These are phyloP conservation scores for Erucastrum elatum DNA, from an alignment of 345 rosid species.

Conservation along the genomic window DNA sequence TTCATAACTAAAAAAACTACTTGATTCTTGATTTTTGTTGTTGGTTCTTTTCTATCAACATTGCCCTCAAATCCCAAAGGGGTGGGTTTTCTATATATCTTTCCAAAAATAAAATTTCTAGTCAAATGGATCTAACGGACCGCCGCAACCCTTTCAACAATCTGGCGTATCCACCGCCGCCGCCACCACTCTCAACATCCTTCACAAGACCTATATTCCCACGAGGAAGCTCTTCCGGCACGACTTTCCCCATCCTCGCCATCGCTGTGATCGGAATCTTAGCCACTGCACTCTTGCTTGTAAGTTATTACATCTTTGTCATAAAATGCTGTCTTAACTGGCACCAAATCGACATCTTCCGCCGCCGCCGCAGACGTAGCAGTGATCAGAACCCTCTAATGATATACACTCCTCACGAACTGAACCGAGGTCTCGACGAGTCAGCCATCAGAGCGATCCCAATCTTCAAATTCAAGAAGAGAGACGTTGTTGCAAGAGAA, in stretches of 20 bases:
- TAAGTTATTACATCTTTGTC: constrained; percentile 83
- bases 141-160: constrained; percentile 36
- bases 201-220: constrained; percentile 36
- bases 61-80: neutral
- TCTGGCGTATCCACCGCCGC: constrained; percentile 39
- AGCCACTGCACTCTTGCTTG: constrained; percentile 79
- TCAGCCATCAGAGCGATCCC: constrained; percentile 83
- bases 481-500: constrained; percentile 30
- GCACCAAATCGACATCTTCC: constrained; percentile 67
- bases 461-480: constrained; percentile 66
- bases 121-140: constrained; percentile 32
- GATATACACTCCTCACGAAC: constrained; percentile 44
- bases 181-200: constrained; percentile 5
- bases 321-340: constrained; percentile 91
- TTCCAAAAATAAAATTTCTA: neutral
- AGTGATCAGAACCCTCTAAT: constrained; percentile 52
- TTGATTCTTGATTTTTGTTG: neutral
- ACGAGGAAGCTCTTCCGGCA: constrained; percentile 29
- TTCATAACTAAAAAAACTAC: neutral
- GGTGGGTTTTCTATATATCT: neutral
- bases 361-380: constrained; percentile 51
- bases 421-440: constrained; percentile 72
- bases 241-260: constrained; percentile 64
- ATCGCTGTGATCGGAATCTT: constrained; percentile 79
- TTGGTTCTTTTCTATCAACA: neutral